A percentile compares a stretch with the other conserved stretches of the same genome.
These are phyloP conservation scores for Moricandia moricandioides DNA, from an alignment of 345 rosid genomes.

Conservation along the genomic window DNA sequence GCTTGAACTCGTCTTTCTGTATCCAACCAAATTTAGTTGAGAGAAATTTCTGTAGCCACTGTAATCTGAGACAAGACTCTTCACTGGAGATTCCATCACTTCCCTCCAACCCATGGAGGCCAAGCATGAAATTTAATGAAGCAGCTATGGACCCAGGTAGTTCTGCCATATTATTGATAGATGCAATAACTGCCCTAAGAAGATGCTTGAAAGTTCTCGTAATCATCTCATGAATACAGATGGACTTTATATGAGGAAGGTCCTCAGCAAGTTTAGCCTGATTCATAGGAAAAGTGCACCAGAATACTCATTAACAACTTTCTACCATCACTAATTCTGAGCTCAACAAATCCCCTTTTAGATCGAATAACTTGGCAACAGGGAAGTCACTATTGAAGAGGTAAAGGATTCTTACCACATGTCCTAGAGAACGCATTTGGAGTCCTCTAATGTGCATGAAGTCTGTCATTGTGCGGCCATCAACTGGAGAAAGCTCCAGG, in stretches of 20 bases:
- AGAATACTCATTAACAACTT: constrained; percentile 1
- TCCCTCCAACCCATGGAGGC: constrained; percentile 45
- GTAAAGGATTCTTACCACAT: constrained; percentile 54
- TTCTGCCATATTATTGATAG: constrained; percentile 56
- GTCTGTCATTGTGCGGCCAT: constrained; percentile 94
- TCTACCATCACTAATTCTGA: neutral
- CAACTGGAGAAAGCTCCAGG: constrained; percentile 97
- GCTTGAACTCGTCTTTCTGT: constrained; percentile 63
- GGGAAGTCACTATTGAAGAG: constrained; percentile 3
- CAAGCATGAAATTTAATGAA: constrained; percentile 74
- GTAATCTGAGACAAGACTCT: constrained; percentile 51
- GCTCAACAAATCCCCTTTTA: constrained; percentile 9
- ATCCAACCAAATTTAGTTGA: constrained; percentile 72
- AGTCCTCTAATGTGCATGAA: constrained; percentile 96
- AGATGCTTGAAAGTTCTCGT: constrained; percentile 84
- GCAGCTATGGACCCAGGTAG: constrained; percentile 72
- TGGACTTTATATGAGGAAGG: constrained; percentile 89
- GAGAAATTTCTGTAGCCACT: constrained; percentile 73
- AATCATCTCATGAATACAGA: constrained; percentile 93
- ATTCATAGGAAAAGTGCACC: constrained; percentile 21
- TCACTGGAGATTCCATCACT: constrained; percentile 42
- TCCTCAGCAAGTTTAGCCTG: constrained; percentile 94
- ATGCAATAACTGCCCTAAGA: constrained; percentile 80
- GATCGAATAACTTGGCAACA: constrained; percentile 12
- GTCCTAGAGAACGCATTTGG: constrained; percentile 83